These are phyloP conservation scores for Margaritispora aquatica DNA, from an alignment of 495 filamentous ascomycete species.

Conservation along the genomic window DNA sequence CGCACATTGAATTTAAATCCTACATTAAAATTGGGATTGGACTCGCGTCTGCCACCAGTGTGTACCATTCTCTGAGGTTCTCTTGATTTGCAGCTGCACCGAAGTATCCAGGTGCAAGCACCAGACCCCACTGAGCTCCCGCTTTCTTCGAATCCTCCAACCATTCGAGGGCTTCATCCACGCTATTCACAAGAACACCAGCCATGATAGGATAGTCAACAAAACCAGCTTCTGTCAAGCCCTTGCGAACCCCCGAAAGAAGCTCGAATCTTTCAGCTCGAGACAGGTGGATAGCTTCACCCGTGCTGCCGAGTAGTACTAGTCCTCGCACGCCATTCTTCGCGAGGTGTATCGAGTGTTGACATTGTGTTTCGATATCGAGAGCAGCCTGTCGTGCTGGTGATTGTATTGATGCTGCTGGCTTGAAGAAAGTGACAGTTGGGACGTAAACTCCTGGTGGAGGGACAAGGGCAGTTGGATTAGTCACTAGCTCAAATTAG, in stretches of 20 bases:
- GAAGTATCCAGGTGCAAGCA: constrained; percentile 26
- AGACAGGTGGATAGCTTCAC: constrained; percentile 40
- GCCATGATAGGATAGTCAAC: constrained; percentile 37
- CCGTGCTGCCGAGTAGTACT: constrained; percentile 39
- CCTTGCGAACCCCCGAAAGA: constrained; percentile 30
- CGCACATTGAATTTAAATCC: not conserved
- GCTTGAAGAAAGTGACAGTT: constrained; percentile 46
- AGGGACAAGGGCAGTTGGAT: not conserved
- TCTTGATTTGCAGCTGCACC: constrained; percentile 14
- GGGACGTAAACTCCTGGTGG: constrained; percentile 36
- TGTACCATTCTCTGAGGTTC: constrained; percentile 27
- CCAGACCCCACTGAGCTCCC: constrained; percentile 37
- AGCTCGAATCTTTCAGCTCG: constrained; percentile 32
- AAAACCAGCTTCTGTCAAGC: constrained; percentile 32
- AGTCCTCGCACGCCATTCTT: constrained; percentile 36
- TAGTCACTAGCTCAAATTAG: not conserved
- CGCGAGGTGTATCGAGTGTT: constrained; percentile 37
- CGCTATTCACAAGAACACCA: constrained; percentile 32
- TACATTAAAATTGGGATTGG: constrained; percentile 22
- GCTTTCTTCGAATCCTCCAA: constrained; percentile 35
- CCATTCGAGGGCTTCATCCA: constrained; percentile 35
- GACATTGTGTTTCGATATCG: constrained; percentile 34
- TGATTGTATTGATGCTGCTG: constrained; percentile 20
- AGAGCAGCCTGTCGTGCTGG: constrained; percentile 27
- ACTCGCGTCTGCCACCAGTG: constrained; percentile 24